Conservation (phyloP, 2,329 filamentous ascomycete species). For the Fusarium cyanostomum region DNA sequence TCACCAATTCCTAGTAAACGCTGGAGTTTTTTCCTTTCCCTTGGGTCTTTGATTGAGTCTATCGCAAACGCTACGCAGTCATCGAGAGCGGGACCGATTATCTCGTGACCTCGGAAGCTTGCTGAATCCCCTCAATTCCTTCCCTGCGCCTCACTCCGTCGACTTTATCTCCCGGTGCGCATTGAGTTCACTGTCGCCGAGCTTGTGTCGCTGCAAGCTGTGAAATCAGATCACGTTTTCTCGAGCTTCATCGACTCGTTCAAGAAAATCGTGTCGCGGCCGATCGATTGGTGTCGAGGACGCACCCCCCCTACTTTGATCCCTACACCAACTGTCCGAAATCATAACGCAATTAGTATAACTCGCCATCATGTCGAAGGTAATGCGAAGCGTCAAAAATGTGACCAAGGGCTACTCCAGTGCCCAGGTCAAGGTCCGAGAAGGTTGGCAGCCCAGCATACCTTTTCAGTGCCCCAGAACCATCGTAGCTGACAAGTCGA, state of each 20-base stretch:
- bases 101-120: slow-evolving; percentile 37
- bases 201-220: slow-evolving; percentile 17
- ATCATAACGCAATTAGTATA: slow-evolving; percentile 11
- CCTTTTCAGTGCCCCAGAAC: background rate
- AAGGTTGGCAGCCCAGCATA: slow-evolving; percentile 70
- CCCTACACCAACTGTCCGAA: slow-evolving; percentile 8
- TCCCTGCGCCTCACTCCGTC: slow-evolving; percentile 22
- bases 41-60: slow-evolving; percentile 9
- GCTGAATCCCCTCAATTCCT: slow-evolving; percentile 36
- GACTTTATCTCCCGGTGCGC: slow-evolving; percentile 32
- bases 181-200: slow-evolving; percentile 23
- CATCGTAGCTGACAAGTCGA: slow-evolving; percentile 30
- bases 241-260: slow-evolving; percentile 15
- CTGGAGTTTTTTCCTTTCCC: slow-evolving; percentile 4
- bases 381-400: slow-evolving; percentile 98
- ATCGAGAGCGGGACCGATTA: slow-evolving; percentile 23
- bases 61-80: slow-evolving; percentile 24
- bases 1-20: slow-evolving; percentile 23
- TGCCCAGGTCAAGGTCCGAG: slow-evolving; percentile 97
- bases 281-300: slow-evolving; percentile 35
- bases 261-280: slow-evolving; percentile 26
- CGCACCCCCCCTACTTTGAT: slow-evolving; percentile 17
- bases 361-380: slow-evolving; percentile 82
- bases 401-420: slow-evolving; percentile 98
- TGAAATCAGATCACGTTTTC: slow-evolving; percentile 2